Conservation (phyloP, 768 basidiomycete species). For the Amyloporia xantha region DNA sequence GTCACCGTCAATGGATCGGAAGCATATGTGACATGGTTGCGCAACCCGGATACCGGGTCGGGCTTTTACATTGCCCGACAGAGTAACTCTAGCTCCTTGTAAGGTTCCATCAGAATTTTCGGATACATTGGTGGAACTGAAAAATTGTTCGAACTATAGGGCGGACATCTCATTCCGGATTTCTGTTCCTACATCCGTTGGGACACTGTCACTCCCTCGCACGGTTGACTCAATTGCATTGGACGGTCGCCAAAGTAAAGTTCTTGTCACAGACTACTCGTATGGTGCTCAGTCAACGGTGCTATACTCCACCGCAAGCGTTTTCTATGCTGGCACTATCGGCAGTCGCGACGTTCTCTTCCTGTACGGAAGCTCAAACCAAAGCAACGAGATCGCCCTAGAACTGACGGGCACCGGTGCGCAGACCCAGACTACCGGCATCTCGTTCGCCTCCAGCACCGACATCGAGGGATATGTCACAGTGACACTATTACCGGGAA, state of each 20-base stretch:
- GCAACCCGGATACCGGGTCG: constrained; percentile 60
- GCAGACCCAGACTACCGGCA: constrained; percentile 11
- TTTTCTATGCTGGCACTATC: constrained; percentile 57
- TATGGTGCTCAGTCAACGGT: constrained; percentile 55
- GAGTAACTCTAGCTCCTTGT: constrained; percentile 60
- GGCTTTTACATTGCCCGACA: constrained; percentile 72
- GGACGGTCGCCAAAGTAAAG: constrained; percentile 64
- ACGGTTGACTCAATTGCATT: constrained; percentile 50
- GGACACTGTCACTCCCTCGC: constrained; percentile 50
- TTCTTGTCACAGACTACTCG: constrained; percentile 64
- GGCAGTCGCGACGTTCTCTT: constrained; percentile 35
- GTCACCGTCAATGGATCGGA: constrained; percentile 34
- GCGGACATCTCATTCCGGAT: constrained; percentile 50
- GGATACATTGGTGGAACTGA: not conserved
- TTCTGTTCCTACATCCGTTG: constrained; percentile 47
- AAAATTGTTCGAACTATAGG: constrained; percentile 22
- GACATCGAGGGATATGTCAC: constrained; percentile 29
- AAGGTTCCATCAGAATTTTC: constrained; percentile 17
- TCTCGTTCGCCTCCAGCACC: constrained; percentile 21
- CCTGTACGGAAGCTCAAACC: constrained; percentile 29
- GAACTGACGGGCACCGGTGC: constrained; percentile 13
- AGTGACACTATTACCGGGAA: constrained; percentile 50
- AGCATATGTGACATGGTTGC: constrained; percentile 54
- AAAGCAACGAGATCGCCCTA: constrained; percentile 30
- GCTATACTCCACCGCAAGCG: constrained; percentile 65